Base-by-base conservation (phyloP, 2,329 filamentous ascomycete species). In the Xylariaceae sp. region DNA sequence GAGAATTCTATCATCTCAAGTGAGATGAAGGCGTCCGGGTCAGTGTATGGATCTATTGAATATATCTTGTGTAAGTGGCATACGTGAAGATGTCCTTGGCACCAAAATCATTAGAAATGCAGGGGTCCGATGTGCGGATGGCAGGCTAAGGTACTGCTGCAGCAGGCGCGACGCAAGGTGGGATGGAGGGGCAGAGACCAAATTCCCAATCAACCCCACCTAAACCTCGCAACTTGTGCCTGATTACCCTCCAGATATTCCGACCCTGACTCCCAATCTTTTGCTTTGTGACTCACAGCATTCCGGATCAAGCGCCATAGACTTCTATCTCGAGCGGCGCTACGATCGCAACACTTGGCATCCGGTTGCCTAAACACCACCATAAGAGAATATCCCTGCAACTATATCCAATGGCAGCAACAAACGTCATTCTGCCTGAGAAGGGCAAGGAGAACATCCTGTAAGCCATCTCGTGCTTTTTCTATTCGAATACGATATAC, bases 371-470 rank as follows among this genome's bases (percentile, higher is more conserved):
- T 84, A 87, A 45, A 72, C 88, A 7, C 13, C 30, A 32, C 13
- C 30, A 7, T 8, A 8, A 32, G 30, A 6, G 30, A 13, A 35
- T 13, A 35, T 13, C 18, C 33, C 15, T 35, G 33, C 33, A n/a
- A 35, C 33, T 17, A 19, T 19, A 12, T 15, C 18, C 34, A 24
- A 37, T 37, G 34, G 34, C 34, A 13, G 34, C 19, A 8, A 4
- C 34, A 12, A 37, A 37, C 34, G 34, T 37, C 6, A 78, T 85
- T 47, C 64, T 87, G 50, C 85, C 85, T 50, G 66, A 80, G 57
- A 69, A 79, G 61, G 86, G 85, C 53, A 83, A 95, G 74, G 78
- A 83, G 57, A 97, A 96, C 65, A 81, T 94, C 55, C 78, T 97
- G 33, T 34, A 18, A 34, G 33, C 33, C 33, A 7, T 34, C 33